Base-by-base conservation (phyloP, 305 asterid genomes). In the Petunia hybrid region DNA sequence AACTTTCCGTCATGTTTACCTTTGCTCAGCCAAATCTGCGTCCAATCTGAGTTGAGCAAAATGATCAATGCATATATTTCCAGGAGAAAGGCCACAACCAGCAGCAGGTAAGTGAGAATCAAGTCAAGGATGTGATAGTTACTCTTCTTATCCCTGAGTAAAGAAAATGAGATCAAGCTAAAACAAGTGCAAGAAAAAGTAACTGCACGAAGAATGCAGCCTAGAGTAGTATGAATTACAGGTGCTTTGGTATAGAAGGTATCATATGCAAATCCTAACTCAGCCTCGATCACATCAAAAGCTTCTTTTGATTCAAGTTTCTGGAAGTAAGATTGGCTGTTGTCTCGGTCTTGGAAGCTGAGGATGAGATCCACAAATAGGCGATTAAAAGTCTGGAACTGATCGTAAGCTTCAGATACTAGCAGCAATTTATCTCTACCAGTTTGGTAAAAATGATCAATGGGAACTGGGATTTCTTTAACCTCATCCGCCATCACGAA, bases 331-430 rank as follows among this genome's bases (percentile, higher is more conserved):
- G 81, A 71, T 57, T 8, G 63, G 80, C 92, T 89, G 41, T 38
- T 76, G n/a, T 91, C 89, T 4, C 74, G 76, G 81, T 88, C 90
- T 64, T 88, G 88, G 85, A 88, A 86, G 71, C 91, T 91, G 16
- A 89, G 92, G 82, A 89, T 88, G 77, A 87, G 85, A 81, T 91
- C 93, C 0, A 85, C 91, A 39, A 91, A 88, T 5, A 91, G 87
- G 69, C 84, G 84, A 64, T 84, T 88, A 80, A 88, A 91, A 10
- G 87, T 89, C 56, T 65, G 59, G 55, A 87, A 91, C 56, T 74
- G 84, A 12, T 77, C 70, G 60, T 81, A 82, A 1, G 89, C 91
- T 8, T 85, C 87, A n/a, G 74, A 35, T 36, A 86, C 76, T 31
- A 81, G 43, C 48, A 40, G 36, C 74, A 41, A 36, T 45, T 66